A percentile compares a stretch with the other conserved stretches of the same genome.
Evolutionary conservation across 176 grass and related monocot species (phyloP).

Genomic region (Oryza punctata): DNA sequence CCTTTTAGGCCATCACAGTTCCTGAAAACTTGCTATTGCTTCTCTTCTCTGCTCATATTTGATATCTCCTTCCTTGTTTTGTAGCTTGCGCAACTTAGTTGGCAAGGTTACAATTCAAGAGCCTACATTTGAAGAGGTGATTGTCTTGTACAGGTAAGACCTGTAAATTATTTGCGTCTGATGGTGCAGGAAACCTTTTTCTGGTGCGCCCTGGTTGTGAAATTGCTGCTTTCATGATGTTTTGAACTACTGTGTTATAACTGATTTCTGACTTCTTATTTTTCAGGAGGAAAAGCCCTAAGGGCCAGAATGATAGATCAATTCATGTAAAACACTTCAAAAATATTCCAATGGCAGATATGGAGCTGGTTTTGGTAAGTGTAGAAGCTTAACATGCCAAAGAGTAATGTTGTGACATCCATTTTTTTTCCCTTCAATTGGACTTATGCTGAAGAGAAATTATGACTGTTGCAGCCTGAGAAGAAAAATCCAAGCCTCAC

Average conservation of each 20-base stretch:
- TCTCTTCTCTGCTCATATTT: neutral
- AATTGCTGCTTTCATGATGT: slow-evolving; percentile 9
- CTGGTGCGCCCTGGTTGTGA: neutral
- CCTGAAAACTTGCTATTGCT: slow-evolving; percentile 5
- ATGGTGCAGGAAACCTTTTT: slow-evolving; percentile 15
- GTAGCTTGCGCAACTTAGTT: slow-evolving; percentile 72
- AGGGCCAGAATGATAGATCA: slow-evolving; percentile 63
- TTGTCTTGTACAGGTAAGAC: slow-evolving; percentile 93
- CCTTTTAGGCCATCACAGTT: slow-evolving; percentile 31
- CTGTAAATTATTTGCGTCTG: slow-evolving; percentile 28
- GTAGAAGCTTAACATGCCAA: neutral
- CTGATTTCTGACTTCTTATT: slow-evolving; percentile 30
- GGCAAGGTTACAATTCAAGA: slow-evolving; percentile 91
- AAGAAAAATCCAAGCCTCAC: slow-evolving; percentile 99
- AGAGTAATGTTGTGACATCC: neutral
- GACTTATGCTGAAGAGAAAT: slow-evolving; percentile 12
- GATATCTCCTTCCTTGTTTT: slow-evolving; percentile 14
- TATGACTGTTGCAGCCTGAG: slow-evolving; percentile 69
- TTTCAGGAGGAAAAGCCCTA: slow-evolving; percentile 69
- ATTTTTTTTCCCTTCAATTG: slow-evolving; percentile 20
- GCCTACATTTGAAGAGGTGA: slow-evolving; percentile 98
- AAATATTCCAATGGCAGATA: slow-evolving; percentile 99
- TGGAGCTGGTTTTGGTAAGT: slow-evolving; percentile 96
- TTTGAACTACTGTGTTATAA: slow-evolving; percentile 17
- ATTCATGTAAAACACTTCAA: slow-evolving; percentile 98